Base-by-base conservation (phyloP, 2,329 filamentous ascomycete genomes). In the Ceratocystis albifundus region DNA sequence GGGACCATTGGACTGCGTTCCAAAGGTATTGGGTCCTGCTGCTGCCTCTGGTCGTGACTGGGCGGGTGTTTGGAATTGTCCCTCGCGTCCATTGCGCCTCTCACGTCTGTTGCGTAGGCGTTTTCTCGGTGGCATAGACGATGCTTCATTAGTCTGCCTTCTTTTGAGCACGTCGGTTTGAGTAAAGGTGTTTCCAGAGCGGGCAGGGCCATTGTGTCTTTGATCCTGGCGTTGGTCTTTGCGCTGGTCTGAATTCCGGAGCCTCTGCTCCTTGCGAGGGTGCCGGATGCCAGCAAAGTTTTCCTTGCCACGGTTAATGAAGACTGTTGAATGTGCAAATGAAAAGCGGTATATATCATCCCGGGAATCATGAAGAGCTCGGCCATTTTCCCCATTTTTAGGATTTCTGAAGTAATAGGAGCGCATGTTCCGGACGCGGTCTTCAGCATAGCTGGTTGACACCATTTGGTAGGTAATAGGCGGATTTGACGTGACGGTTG, bases 241-340 rank as follows among this genome's bases (percentile, higher is more conserved):
- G 6, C 46, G 46, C 4, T 50, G 46, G 17, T 22, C 22, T n/a
- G 46, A 22, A 70, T 73, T 25, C 71, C 70, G 4, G 71, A 74
- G 22, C 74, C 71, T 68, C 74, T 73, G 55, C 72, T 71, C 22
- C 32, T 57, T 59, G 25, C 50, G 80, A 1, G 84, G 84, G 28
- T 83, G 84, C 28, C 84, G 77, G 68, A 87, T 85, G 17, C 84
- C 84, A 61, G 84, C 76, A 71, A 87, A 87, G 46, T 86, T 84
- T 73, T 91, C 88, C 17, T 84, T 84, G 15, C 88, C 88, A 65
- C 86, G 80, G 73, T 91, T 88, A 57, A 91, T 87, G 65, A 91
- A 84, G 4, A 75, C 72, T 68, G 86, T 83, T 0, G 79, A 80
- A 66, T 85, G 78, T 73, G 90, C 87, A 70, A 91, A 91, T 0